Evolutionary conservation across 768 basidiomycete genomes (phyloP), one percentile per base, ranked within the genome.

Genomic region (Auriscalpium vulgare): DNA sequence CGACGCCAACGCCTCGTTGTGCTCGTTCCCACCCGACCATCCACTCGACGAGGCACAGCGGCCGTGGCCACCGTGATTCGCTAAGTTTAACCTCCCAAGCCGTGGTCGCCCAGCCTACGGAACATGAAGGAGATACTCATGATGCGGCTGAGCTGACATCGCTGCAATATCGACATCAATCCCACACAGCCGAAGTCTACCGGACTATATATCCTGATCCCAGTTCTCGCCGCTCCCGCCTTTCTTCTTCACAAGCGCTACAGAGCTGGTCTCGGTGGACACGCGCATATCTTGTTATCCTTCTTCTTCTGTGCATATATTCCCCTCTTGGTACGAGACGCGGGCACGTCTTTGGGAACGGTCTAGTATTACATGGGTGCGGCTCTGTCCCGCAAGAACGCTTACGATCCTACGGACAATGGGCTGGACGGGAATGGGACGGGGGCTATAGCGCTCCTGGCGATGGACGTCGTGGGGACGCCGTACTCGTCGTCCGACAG

Each of bases 231-330:
- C 8, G 17, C 47, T 34, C 47, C 10, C 16, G 16, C 29, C 29
- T 8, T 50, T 19, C 50, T 23, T 19, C 5, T 37, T 50, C 35
- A 9, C 36, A 36, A 17, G 14, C 40, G 34, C 36, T 35, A n/a
- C 50, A 37, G 50, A 51, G 50, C 50, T 38, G 35, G 50, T n/a
- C 50, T 51, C 40, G 8, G 40, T 14, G 40, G 14, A 9, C 40
- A 14, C 40, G 40, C 50, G 4, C 29, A 29, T 29, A 3, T 29
- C 2, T 29, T 37, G 50, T 29, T 11, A n/a, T 17, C 50, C 35
- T 8, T 37, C 16, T 67, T 62, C 68, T 78, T 77, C 78, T 63
- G 63, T 71, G 75, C 68, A 67, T 17, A 37, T 21, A 23, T 40
- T 60, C 58, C 56, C 60, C 61, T 62, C 49, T 60, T 11, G 57